Conservation (phyloP, 495 filamentous ascomycete genomes). For the Hypoxylon rickii region DNA sequence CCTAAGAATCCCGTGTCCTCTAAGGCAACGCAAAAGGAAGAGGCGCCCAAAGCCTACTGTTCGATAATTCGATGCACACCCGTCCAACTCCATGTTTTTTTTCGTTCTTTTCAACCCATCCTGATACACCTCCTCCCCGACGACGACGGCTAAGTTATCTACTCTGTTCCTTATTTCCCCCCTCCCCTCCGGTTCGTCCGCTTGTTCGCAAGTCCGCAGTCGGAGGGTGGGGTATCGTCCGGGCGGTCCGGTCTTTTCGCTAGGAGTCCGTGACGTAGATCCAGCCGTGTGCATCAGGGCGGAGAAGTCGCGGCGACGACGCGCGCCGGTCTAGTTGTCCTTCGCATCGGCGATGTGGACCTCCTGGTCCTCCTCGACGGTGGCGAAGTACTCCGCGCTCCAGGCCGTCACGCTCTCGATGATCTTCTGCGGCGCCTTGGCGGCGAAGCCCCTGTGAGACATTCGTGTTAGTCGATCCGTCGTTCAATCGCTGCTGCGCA, state of each 20-base stretch:
- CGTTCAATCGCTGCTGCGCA: neutral
- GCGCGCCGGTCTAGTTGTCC: conserved; percentile 7
- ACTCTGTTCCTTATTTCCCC: conserved; percentile 5
- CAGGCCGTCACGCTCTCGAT: conserved; percentile 69
- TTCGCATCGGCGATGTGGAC: conserved; percentile 45
- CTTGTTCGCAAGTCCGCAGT: neutral
- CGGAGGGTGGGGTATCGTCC: conserved; percentile 27
- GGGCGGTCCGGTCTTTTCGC: conserved; percentile 9
- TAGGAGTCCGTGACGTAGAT: neutral
- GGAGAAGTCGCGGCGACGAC: neutral
- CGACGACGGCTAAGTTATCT: no score
- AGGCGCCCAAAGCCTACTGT: conserved; percentile 22
- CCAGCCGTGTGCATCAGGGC: neutral
- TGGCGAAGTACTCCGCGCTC: conserved; percentile 65
- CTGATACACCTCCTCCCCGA: no score
- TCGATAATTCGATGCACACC: conserved; percentile 9
- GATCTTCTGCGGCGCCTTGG: conserved; percentile 68
- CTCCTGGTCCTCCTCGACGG: conserved; percentile 77
- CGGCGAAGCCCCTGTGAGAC: conserved; percentile 70
- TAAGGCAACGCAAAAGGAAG: neutral
- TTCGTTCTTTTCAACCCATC: neutral
- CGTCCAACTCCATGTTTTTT: no score
- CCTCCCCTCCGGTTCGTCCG: conserved; percentile 4
- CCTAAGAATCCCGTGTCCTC: conserved; percentile 1
- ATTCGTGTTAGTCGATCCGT: conserved; percentile 5